A percentile compares a stretch with the other conserved stretches of the same genome.
phyloP scores from a whole-genome alignment of 169 alveolate species.

The Plasmodium cynomolgi region DNA sequence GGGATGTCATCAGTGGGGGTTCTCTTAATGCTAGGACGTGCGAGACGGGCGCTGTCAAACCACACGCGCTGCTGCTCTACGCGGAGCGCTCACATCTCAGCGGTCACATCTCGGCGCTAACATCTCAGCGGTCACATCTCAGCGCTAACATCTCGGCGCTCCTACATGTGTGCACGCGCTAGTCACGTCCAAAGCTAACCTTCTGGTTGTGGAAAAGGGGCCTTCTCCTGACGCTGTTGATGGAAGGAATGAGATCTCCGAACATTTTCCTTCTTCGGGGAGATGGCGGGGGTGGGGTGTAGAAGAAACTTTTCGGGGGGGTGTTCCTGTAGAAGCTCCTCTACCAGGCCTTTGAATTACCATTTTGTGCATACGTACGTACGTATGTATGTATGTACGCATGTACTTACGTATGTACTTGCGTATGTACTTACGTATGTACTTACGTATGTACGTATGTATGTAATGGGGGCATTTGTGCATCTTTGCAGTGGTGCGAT shows the following conservation, averaged over 20 bases:
- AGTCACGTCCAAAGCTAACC: neutral
- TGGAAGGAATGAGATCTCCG: neutral
- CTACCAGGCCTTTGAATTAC: neutral
- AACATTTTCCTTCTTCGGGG: neutral
- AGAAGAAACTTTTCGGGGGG: neutral
- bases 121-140: too few species aligned
- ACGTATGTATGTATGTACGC: neutral
- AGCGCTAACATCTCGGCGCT: neutral
- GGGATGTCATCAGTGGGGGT: neutral
- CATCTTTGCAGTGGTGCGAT: neutral
- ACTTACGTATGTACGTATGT: neutral
- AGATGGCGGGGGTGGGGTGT: neutral
- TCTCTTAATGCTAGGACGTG: neutral
- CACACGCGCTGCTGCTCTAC: neutral
- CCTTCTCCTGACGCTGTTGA: neutral
- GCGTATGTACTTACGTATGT: too few species aligned
- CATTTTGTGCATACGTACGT: neutral
- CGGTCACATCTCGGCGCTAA: too few species aligned
- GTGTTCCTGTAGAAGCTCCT: neutral
- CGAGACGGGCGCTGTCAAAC: neutral
- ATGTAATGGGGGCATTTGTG: neutral
- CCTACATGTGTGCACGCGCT: neutral
- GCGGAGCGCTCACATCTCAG: neutral
- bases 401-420: neutral
- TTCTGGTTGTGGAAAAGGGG: conserved; percentile 1